Evolutionary conservation across 495 filamentous ascomycete genomes (phyloP).

Genomic region (Xylaria curta): DNA sequence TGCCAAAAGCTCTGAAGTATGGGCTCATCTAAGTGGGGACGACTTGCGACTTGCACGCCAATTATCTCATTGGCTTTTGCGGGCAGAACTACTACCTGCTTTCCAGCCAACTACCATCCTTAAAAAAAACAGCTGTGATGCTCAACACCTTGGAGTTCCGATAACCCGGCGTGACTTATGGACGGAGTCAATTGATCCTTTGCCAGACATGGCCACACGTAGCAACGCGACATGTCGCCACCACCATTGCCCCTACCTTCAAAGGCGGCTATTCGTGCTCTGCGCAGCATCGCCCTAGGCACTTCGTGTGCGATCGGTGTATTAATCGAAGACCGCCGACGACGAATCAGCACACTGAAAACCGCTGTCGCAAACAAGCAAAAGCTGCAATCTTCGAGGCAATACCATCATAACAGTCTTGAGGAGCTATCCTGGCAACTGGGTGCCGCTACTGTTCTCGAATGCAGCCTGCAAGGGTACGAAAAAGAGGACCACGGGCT

Average conservation of each 20-base stretch:
- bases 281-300: conserved; percentile 58
- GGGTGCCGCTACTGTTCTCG: conserved; percentile 40
- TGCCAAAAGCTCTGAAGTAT: background rate
- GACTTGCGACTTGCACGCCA: background rate
- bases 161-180: background rate
- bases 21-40: background rate
- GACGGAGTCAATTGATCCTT: background rate
- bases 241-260: conserved; percentile 58
- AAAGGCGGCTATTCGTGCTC: conserved; percentile 59
- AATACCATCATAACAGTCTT: conserved; percentile 46
- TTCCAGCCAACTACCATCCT: background rate
- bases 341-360: conserved; percentile 53
- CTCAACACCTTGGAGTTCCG: background rate
- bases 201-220: conserved; percentile 30
- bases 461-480: conserved; percentile 29
- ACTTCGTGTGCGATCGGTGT: conserved; percentile 60
- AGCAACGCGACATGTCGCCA: conserved; percentile 44
- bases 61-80: background rate
- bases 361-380: conserved; percentile 55
- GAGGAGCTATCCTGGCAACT: conserved; percentile 56
- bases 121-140: background rate
- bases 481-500: conserved; percentile 2
- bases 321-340: conserved; percentile 60
- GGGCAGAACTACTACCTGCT: background rate
- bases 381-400: conserved; percentile 48